Percentiles rank a stretch among this genome's conserved stretches.
Conservation (phyloP, 306 rosid species). For the Quercus variabilis region DNA sequence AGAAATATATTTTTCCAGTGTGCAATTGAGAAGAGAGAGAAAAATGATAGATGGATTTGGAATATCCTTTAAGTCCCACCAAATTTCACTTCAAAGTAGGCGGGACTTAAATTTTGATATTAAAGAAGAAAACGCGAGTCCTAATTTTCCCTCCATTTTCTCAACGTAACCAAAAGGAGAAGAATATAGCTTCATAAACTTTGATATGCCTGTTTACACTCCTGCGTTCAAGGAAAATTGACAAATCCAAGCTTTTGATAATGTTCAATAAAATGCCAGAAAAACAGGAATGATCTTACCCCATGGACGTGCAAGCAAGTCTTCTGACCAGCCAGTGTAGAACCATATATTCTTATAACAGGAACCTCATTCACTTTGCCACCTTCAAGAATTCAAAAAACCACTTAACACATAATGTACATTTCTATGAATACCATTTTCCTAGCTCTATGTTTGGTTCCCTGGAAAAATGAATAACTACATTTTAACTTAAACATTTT, state of each 20-base stretch:
- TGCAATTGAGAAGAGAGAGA: background rate
- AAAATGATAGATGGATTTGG: background rate
- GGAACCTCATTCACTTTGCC: constrained; percentile 86
- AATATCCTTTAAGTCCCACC: too few relatives aligned
- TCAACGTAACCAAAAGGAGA: background rate
- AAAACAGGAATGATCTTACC: constrained; percentile 43
- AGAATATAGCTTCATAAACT: background rate
- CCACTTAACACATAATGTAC: background rate
- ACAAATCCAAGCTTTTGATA: background rate
- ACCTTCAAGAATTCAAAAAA: constrained; percentile 35
- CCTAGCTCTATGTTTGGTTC: too few relatives aligned
- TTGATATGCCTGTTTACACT: background rate
- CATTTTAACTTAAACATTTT: too few relatives aligned
- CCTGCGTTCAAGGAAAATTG: background rate
- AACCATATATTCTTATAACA: constrained; percentile 76
- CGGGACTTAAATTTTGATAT: background rate
- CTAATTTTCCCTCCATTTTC: background rate
- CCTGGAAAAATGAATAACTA: too few relatives aligned
- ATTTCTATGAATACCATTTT: too few relatives aligned
- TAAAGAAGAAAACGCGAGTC: background rate
- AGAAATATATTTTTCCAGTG: background rate
- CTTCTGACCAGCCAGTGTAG: constrained; percentile 94
- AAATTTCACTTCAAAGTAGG: background rate
- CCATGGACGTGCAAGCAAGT: constrained; percentile 86
- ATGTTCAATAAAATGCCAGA: background rate